Evolutionary conservation across 2,329 filamentous ascomycete species (phyloP).

Genomic region (Aspergillus quadrilineatus): DNA sequence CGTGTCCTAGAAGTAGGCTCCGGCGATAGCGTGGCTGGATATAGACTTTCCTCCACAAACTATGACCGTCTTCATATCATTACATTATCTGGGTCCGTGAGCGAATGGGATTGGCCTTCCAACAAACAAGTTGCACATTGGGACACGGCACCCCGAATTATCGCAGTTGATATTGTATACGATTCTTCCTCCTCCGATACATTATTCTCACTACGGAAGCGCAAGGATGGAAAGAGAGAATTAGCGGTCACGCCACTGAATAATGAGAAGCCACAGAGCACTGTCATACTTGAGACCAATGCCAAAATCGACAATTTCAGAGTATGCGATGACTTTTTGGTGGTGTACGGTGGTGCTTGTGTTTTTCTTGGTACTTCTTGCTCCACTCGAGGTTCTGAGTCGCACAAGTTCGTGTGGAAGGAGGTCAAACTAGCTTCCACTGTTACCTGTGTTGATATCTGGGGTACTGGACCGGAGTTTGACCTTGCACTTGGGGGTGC

Average conservation of each 20-base stretch:
- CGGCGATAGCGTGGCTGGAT: slow-evolving; percentile 50
- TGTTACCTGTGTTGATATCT: slow-evolving; percentile 62
- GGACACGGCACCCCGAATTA: slow-evolving; percentile 40
- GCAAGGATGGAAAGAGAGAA: slow-evolving; percentile 40
- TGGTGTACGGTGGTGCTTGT: slow-evolving; percentile 41
- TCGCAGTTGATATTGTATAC: slow-evolving; percentile 30
- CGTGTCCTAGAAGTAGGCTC: slow-evolving; percentile 64
- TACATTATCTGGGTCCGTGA: slow-evolving; percentile 51
- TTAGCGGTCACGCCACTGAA: slow-evolving; percentile 25
- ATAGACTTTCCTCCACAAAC: slow-evolving; percentile 41
- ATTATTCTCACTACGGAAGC: slow-evolving; percentile 41
- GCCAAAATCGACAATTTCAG: slow-evolving; percentile 31
- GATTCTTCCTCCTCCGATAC: slow-evolving; percentile 20
- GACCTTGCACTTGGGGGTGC: slow-evolving; percentile 76
- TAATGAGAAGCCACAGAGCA: slow-evolving; percentile 24
- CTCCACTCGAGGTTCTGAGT: slow-evolving; percentile 30
- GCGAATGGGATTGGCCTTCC: slow-evolving; percentile 59
- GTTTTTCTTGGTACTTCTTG: slow-evolving; percentile 61
- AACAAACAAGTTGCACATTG: slow-evolving; percentile 47
- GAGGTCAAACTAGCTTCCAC: slow-evolving; percentile 59
- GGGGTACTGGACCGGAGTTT: slow-evolving; percentile 41
- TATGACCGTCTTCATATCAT: slow-evolving; percentile 55
- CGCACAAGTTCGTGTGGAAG: slow-evolving; percentile 50
- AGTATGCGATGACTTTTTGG: slow-evolving; percentile 34
- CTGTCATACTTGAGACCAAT: slow-evolving; percentile 30